These are phyloP conservation scores for Coemansia sp. DNA, from an alignment of 192 early-diverging fungal genomes.

Conservation along the genomic window DNA sequence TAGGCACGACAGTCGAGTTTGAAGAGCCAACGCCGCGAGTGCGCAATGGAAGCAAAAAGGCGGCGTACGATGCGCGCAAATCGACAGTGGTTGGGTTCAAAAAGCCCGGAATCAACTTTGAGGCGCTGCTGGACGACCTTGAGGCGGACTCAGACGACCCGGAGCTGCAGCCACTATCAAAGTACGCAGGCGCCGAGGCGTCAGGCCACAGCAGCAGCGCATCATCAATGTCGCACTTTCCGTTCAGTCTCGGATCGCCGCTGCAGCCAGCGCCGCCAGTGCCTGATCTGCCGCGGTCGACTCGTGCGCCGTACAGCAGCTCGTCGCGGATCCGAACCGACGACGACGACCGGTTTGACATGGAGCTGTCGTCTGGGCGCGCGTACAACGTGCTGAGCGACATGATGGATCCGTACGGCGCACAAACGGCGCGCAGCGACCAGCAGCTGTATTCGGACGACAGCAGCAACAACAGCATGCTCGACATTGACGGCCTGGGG, in stretches of 20 bases:
- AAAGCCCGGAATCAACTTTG: constrained; percentile 52
- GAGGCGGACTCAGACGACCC: constrained; percentile 18
- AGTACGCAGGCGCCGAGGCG: not conserved
- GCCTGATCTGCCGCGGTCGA: constrained; percentile 16
- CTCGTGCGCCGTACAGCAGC: constrained; percentile 11
- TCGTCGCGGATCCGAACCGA: not conserved
- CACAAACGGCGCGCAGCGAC: constrained; percentile 19
- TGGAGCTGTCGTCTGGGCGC: constrained; percentile 35
- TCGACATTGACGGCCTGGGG: constrained; percentile 30
- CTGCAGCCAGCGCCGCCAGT: constrained; percentile 21
- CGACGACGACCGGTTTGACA: constrained; percentile 18
- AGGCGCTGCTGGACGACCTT: constrained; percentile 42
- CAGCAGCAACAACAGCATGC: constrained; percentile 35
- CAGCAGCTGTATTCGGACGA: constrained; percentile 38
- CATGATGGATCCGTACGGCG: constrained; percentile 46
- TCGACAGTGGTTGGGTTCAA: constrained; percentile 37
- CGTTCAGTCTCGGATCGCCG: constrained; percentile 22
- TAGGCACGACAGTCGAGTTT: not conserved
- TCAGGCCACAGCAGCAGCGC: not conserved
- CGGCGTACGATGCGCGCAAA: constrained; percentile 37
- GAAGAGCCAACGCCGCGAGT: not conserved
- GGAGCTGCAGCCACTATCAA: constrained; percentile 7
- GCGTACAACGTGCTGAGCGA: constrained; percentile 40
- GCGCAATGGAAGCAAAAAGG: constrained; percentile 11
- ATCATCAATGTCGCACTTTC: constrained; percentile 13